Conservation (phyloP, 1,139 yeast species). For the Candida glucosophila region DNA sequence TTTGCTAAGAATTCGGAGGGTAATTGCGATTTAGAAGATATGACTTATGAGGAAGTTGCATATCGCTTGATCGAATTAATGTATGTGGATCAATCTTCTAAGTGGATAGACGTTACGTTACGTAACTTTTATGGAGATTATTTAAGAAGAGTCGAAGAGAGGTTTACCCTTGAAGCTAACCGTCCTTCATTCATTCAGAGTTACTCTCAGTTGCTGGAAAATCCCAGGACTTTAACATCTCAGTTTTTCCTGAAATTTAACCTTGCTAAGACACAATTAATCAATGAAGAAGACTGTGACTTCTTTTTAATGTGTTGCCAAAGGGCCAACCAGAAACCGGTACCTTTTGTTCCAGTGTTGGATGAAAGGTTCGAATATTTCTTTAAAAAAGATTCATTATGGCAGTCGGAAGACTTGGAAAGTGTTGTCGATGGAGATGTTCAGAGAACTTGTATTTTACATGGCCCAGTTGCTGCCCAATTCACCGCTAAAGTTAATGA, state of each 20-base stretch:
- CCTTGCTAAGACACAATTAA: slow-evolving; percentile 67
- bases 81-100: slow-evolving; percentile 68
- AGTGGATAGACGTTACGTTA: slow-evolving; percentile 86
- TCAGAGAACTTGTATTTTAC: slow-evolving; percentile 95
- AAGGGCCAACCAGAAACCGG: slow-evolving; percentile 89
- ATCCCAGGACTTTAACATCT: slow-evolving; percentile 55
- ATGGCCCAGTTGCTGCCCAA: slow-evolving; percentile 98
- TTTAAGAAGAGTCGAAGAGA: slow-evolving; percentile 93
- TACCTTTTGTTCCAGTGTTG: slow-evolving; percentile 92
- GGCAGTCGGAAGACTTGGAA: slow-evolving; percentile 98
- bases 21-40: slow-evolving; percentile 85
- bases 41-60: slow-evolving; percentile 93
- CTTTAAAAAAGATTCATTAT: slow-evolving; percentile 96
- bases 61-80: slow-evolving; percentile 80
- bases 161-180: slow-evolving; percentile 58
- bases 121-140: slow-evolving; percentile 83
- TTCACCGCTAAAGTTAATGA: slow-evolving; percentile 80
- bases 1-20: slow-evolving; percentile 73
- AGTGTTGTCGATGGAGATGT: slow-evolving; percentile 95
- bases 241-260: slow-evolving; percentile 62
- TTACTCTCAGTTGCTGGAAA: slow-evolving; percentile 51
- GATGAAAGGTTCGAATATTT: slow-evolving; percentile 91
- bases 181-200: slow-evolving; percentile 65
- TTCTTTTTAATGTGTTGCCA: slow-evolving; percentile 79
- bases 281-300: slow-evolving; percentile 94